Conservation (phyloP, 257 asterid species). For the Misopates orontium region DNA sequence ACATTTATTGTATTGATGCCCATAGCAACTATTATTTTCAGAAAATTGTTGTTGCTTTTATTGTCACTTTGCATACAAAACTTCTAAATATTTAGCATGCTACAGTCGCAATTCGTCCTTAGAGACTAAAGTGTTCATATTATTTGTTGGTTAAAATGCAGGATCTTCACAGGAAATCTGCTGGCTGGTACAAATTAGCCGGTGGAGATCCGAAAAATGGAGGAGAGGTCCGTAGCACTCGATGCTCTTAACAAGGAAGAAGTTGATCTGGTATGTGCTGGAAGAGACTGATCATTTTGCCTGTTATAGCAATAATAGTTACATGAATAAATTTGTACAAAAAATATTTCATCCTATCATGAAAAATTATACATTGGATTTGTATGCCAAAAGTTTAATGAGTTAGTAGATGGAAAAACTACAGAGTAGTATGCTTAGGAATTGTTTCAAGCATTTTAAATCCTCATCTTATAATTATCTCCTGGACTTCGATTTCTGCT, state of each 20-base stretch:
- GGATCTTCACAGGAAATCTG: constrained; percentile 16
- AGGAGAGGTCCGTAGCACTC: constrained; percentile 42
- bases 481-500: no score
- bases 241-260: constrained; percentile 49
- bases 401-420: neutral
- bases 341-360: neutral
- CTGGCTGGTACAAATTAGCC: constrained; percentile 19
- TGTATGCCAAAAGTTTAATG: neutral
- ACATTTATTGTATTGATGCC: neutral
- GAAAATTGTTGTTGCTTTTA: neutral
- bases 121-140: neutral
- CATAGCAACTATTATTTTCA: no score
- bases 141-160: constrained; percentile 28
- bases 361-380: neutral
- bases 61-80: neutral
- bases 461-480: no score
- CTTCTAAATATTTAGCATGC: neutral
- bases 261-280: constrained; percentile 54
- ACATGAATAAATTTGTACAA: neutral
- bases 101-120: neutral
- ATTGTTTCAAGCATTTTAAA: no score
- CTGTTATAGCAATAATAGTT: neutral
- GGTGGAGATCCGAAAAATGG: constrained; percentile 27
- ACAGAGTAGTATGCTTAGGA: neutral
- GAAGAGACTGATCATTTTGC: neutral